A percentile compares a stretch with the other conserved stretches of the same genome.
phyloP scores from a whole-genome alignment of 163 green algal genomes.

The Chlamydomonas reinhardtii region DNA sequence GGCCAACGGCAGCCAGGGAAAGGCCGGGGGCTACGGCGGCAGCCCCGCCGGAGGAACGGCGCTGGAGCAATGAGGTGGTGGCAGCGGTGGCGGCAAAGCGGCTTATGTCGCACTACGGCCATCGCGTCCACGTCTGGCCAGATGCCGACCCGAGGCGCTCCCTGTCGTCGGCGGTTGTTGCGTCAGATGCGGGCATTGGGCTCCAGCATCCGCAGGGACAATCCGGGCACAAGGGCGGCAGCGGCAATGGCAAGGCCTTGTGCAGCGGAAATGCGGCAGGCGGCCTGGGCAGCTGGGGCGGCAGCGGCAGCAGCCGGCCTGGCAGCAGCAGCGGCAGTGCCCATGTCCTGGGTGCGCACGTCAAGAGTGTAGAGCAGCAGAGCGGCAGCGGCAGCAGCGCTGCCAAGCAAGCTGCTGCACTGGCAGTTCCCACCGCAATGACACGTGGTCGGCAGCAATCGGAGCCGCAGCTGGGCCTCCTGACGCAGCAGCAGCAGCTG shows the following conservation, averaged over 20 bases:
- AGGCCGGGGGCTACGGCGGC: neutral
- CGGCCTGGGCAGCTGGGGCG: too few species aligned
- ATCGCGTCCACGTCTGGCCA: neutral
- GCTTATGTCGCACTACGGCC: constrained; percentile 13
- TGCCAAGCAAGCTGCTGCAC: neutral
- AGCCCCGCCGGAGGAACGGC: neutral
- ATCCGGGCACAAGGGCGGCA: neutral
- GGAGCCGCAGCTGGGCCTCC: neutral
- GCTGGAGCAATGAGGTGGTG: neutral
- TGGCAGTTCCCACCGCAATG: too few species aligned
- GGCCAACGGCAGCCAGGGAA: too few species aligned
- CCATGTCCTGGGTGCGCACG: too few species aligned
- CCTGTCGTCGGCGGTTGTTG: too few species aligned
- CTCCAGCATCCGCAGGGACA: too few species aligned
- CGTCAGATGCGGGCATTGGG: too few species aligned
- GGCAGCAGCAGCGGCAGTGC: too few species aligned
- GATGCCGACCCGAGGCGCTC: too few species aligned
- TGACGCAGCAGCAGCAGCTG: neutral
- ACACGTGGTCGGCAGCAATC: neutral
- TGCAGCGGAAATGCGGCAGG: neutral
- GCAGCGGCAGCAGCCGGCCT: too few species aligned
- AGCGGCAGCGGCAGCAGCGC: neutral
- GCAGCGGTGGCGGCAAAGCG: neutral
- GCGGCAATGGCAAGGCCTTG: neutral
- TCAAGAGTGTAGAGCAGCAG: too few species aligned